phyloP scores from a whole-genome alignment of 345 rosid genomes.

The Linum tenue region DNA sequence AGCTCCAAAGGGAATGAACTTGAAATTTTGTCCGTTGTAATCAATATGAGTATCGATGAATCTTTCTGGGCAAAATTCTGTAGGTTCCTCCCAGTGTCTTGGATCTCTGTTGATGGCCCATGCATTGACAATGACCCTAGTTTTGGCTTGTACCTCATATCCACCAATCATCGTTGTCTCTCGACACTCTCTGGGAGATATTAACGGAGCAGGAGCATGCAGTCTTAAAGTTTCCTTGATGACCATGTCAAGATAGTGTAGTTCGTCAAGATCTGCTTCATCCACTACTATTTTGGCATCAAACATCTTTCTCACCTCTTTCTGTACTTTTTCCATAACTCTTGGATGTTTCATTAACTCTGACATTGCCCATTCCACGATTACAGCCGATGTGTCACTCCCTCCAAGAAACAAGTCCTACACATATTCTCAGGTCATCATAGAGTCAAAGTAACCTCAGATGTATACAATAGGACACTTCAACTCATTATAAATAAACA shows the following conservation, averaged over 20 bases:
- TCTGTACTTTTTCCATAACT: neutral
- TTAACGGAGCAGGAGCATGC: neutral
- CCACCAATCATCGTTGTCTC: neutral
- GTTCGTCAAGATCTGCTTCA: neutral
- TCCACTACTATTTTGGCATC: neutral
- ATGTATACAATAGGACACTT: no score
- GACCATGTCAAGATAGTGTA: neutral
- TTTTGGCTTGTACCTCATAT: neutral
- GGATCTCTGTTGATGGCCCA: neutral
- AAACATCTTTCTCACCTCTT: neutral
- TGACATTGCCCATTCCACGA: neutral
- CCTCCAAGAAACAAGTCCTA: neutral
- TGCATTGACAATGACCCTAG: neutral
- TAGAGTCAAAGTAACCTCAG: no score
- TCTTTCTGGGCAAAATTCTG: neutral
- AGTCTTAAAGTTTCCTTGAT: neutral
- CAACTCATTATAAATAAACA: no score
- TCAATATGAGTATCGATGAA: no score
- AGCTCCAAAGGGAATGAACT: neutral
- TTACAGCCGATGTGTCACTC: neutral
- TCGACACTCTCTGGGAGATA: neutral
- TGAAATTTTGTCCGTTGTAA: neutral
- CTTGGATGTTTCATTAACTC: neutral
- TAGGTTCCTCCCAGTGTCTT: neutral
- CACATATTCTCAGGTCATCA: neutral